These are phyloP conservation scores for Phragmites australis DNA, from an alignment of 176 grass and related monocot species.

Conservation along the genomic window DNA sequence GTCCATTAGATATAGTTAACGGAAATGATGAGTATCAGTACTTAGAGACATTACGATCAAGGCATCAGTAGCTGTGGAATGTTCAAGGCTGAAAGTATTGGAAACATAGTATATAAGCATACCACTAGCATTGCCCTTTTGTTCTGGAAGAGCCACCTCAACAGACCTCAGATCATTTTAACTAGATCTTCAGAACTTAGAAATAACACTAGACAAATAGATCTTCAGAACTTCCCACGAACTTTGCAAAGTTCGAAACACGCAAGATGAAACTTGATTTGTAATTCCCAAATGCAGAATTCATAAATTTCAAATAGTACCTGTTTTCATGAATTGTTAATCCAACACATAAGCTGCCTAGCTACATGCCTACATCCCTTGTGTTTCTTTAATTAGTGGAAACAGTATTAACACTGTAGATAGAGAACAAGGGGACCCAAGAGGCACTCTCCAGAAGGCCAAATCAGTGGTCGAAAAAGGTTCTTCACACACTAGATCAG, in stretches of 20 bases:
- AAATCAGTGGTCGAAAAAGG: constrained; percentile 48
- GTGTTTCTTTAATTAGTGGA: constrained; percentile 4
- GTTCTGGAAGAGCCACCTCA: background rate
- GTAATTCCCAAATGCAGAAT: background rate
- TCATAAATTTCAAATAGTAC: background rate
- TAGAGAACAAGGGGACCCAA: constrained; percentile 17
- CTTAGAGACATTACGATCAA: background rate
- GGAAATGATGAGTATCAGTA: background rate
- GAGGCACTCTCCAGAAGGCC: constrained; percentile 15
- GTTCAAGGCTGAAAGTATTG: background rate
- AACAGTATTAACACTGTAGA: constrained; percentile 23
- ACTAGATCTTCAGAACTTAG: background rate
- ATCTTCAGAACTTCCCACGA: background rate
- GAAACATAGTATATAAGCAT: background rate
- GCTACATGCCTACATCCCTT: background rate
- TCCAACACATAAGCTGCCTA: background rate
- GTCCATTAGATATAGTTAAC: background rate
- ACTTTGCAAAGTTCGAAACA: background rate
- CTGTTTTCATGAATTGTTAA: background rate
- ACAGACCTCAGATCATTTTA: background rate
- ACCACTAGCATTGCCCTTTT: background rate
- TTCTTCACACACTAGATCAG: constrained; percentile 14
- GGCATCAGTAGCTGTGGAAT: background rate
- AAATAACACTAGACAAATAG: background rate
- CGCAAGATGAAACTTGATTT: background rate